These are phyloP conservation scores for Saccharomyces hybrid DNA, from an alignment of 1,139 yeast species.

Conservation along the genomic window DNA sequence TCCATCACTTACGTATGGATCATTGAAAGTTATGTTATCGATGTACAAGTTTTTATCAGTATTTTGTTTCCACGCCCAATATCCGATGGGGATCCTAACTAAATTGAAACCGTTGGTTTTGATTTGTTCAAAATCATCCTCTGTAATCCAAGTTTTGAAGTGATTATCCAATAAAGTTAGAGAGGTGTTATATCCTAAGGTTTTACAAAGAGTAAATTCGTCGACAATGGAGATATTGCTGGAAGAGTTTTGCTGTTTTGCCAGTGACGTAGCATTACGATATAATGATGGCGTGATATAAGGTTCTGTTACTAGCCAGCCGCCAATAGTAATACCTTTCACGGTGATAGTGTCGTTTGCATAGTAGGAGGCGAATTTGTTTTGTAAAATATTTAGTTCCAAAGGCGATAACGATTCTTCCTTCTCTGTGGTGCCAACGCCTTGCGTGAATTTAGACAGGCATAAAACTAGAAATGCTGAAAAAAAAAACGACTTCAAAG, in stretches of 20 bases:
- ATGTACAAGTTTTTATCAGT: constrained; percentile 23
- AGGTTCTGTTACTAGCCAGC: constrained; percentile 62
- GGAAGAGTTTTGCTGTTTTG: neutral
- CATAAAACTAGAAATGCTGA: neutral
- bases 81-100: constrained; percentile 60
- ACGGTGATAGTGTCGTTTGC: neutral
- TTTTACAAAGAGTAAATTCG: constrained; percentile 47
- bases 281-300: constrained; percentile 55
- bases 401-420: neutral
- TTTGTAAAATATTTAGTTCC: constrained; percentile 5
- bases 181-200: constrained; percentile 43
- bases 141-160: constrained; percentile 50
- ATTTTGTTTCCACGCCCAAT: constrained; percentile 52
- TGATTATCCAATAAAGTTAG: constrained; percentile 39
- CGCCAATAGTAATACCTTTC: constrained; percentile 52
- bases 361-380: constrained; percentile 11
- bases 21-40: constrained; percentile 28
- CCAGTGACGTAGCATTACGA: constrained; percentile 12
- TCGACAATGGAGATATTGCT: constrained; percentile 42
- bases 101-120: constrained; percentile 47
- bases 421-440: neutral
- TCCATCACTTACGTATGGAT: constrained; percentile 52
- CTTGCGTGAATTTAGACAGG: neutral
- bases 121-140: constrained; percentile 45
- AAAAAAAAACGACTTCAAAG: neutral